Evolutionary conservation across 805 yeast genomes (phyloP).

Genomic region (Ogataea chonburiensis): DNA sequence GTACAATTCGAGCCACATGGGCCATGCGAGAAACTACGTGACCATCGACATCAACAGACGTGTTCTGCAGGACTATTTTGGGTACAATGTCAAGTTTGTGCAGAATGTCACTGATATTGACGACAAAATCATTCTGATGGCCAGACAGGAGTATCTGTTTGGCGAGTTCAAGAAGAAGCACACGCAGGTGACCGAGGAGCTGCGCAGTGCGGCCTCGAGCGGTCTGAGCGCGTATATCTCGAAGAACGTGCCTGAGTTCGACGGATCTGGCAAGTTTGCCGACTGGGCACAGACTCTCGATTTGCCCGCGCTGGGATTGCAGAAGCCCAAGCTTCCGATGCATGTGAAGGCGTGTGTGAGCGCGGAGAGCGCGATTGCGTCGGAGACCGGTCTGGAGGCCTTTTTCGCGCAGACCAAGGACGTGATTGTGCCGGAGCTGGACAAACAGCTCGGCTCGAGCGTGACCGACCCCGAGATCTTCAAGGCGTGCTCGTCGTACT

Average conservation of each 20-base stretch:
- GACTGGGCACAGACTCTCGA: conserved; percentile 55
- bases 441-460: conserved; percentile 65
- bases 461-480: conserved; percentile 86
- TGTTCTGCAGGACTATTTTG: conserved; percentile 85
- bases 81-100: conserved; percentile 81
- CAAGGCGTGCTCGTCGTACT: conserved; percentile 75
- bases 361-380: conserved; percentile 49
- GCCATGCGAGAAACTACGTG: conserved; percentile 97
- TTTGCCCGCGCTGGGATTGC: conserved; percentile 46
- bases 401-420: conserved; percentile 63
- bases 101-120: conserved; percentile 99
- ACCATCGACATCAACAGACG: conserved; percentile 92
- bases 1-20: conserved; percentile 95
- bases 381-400: conserved; percentile 28
- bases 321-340: conserved; percentile 87
- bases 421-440: conserved; percentile 71
- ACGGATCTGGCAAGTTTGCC: conserved; percentile 39
- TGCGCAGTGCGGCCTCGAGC: conserved; percentile 32
- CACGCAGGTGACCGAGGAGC: conserved; percentile 35
- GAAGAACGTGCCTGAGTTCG: conserved; percentile 52
- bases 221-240: conserved; percentile 51
- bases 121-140: conserved; percentile 93
- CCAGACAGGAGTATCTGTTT: conserved; percentile 83
- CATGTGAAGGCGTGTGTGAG: conserved; percentile 58
- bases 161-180: conserved; percentile 48